Evolutionary conservation across 257 asterid genomes (phyloP), one percentile per base, ranked within the genome.

Genomic region (Nicotiana sylvestris): DNA sequence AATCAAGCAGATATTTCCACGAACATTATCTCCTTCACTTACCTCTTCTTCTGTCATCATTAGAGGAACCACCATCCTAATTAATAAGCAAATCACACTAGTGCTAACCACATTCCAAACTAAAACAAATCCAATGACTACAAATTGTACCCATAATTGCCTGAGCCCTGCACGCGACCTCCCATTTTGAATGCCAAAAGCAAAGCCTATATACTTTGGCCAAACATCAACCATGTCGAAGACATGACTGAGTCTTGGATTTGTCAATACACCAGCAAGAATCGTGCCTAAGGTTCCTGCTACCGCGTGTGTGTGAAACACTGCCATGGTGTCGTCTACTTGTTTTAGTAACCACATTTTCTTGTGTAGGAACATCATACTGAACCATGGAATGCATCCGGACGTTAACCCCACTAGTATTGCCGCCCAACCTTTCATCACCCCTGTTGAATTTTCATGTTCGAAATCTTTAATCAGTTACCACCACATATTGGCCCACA

Each of bases 361-460:
- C 88, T 94, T 93, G 89, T 94, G 98, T 46, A 94, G 90, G 77
- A 93, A 86, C 97, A 93, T 94, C 97, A 94, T 94, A 0, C 92
- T 93, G 88, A 88, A 91, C 97, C 97, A 94, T 1, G 97, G 97
- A 49, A 94, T 91, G 78, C 87, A 70, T 46, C 98, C 97, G 2
- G 97, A 91, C 81, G 91, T 29, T 17, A 91, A 0, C 16, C 97
- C 98, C 98, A 94, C 92, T 27, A 93, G 32, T 12, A 94, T 88
- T 43, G 97, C 98, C 25, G 95, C 97, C 98, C 98, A 93, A 0
- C 98, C 97, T 37, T 94, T 97, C 53, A 94, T 97, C 16, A 93
- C 89, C 0, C 98, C 97, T 88, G 86, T 67, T 81, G 49, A 66
- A 17, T 9, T 5, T 29, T 5, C 43, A 27, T 79, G 32, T 17